Evolutionary conservation across 169 alveolate genomes (phyloP).

Genomic region (Cyclospora cayetanensis): DNA sequence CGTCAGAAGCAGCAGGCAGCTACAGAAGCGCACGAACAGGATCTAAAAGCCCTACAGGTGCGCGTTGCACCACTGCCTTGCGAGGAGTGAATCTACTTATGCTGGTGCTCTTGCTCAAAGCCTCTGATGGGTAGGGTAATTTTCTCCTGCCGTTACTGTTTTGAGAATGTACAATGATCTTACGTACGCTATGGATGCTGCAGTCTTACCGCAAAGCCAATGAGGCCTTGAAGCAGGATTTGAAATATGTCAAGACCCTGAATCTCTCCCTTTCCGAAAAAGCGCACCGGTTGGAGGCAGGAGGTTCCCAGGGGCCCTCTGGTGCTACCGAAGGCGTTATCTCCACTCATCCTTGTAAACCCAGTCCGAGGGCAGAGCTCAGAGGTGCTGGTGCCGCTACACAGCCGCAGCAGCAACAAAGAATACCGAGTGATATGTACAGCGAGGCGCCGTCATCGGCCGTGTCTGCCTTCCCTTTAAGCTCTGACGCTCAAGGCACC

Average conservation of each 20-base stretch:
- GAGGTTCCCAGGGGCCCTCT: no score
- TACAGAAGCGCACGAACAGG: conserved; percentile 41
- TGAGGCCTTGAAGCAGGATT: conserved; percentile 17
- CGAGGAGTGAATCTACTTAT: not conserved
- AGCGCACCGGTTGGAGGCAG: not conserved
- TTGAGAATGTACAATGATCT: not conserved
- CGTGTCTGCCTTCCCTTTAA: no score
- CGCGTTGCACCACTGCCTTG: not conserved
- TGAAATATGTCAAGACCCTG: not conserved
- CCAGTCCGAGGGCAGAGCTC: no score
- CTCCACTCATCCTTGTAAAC: no score
- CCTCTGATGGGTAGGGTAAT: not conserved
- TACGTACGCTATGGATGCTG: not conserved
- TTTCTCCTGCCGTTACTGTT: not conserved
- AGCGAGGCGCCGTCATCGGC: no score
- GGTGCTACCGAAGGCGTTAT: no score
- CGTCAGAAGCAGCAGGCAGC: conserved; percentile 27
- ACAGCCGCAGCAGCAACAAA: no score
- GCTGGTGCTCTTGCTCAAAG: not conserved
- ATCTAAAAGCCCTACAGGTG: conserved; percentile 43
- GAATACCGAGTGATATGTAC: no score
- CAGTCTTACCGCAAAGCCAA: conserved; percentile 16
- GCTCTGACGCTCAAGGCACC: no score
- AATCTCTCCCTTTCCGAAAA: conserved; percentile 27
- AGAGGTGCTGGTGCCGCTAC: no score